Evolutionary conservation across 441 rosid species (phyloP), one percentile per base, ranked within the genome.

Genomic region (Aquilaria agallochum): DNA sequence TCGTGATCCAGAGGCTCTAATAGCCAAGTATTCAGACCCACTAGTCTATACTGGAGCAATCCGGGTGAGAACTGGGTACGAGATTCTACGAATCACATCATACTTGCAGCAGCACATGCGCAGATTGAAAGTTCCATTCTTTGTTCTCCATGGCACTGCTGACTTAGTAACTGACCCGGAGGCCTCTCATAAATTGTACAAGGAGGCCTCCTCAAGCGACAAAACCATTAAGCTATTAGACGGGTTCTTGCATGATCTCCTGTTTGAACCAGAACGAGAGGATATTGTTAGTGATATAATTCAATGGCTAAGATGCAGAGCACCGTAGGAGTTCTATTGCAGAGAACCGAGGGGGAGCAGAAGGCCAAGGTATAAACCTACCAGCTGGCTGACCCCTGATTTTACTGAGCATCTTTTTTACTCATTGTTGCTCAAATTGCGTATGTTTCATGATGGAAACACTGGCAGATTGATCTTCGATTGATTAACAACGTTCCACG

Each of bases 11-110:
- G 80, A 70, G 67, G 97, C 97, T 42, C 81, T 90, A 0, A 34
- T 78, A 46, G 85, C 89, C 11, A 90, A 90, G 65, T 90, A 90
- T 67, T 80, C 97, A 1, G 97, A 90, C 53, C 97, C 97, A 0
- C 77, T 90, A 12, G 93, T 90, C 53, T 86, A 81, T 76, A 90
- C 95, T 0, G 95, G 68, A 57, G 48, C 84, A 53, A 75, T 92
- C 64, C 66, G 96, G 47, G 82, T 84, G 10, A 78, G 82, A 65
- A 92, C 98, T 7, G 98, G 96, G 1, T 90, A 88, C n/a, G 98
- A 92, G 76, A 89, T 92, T 60, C 98, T 92, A 13, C 67, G 88
- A 56, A 82, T 79, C 42, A 59, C 90, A 45, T 54, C 80, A 9
- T 76, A 67, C 77, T 76, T 92, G 78, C 89, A 81, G 75, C 90